A percentile compares a stretch with the other conserved stretches of the same genome.
Conservation (phyloP, 441 rosid genomes). For the Daphne laureola region DNA sequence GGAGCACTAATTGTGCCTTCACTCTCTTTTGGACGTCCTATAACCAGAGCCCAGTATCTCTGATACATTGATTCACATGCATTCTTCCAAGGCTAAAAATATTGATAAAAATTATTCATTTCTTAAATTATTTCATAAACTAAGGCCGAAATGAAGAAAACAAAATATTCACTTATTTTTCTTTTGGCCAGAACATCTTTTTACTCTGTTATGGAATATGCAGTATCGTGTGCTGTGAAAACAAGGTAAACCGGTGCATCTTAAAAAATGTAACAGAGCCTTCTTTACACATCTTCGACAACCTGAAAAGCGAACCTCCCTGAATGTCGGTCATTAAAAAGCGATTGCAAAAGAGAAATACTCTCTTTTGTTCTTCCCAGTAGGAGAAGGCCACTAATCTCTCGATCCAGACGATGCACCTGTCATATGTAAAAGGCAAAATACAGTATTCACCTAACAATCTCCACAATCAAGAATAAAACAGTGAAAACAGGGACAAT, state of each 20-base stretch:
- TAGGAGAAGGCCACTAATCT: constrained; percentile 77
- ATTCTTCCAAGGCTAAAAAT: constrained; percentile 61
- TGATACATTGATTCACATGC: constrained; percentile 66
- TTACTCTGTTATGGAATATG: too few relatives aligned
- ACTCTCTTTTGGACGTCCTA: constrained; percentile 75
- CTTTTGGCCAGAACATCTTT: too few relatives aligned
- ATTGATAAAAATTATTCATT: constrained; percentile 10
- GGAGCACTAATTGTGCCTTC: constrained; percentile 74
- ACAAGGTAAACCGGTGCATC: not conserved
- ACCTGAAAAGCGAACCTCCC: constrained; percentile 54
- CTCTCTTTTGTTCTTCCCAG: constrained; percentile 82
- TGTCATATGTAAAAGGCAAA: constrained; percentile 13
- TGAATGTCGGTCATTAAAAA: constrained; percentile 52
- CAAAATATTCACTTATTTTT: too few relatives aligned
- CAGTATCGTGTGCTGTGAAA: not conserved
- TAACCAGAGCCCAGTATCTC: constrained; percentile 82
- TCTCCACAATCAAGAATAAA: too few relatives aligned
- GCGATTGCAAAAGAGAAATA: constrained; percentile 48
- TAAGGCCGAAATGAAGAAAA: not conserved
- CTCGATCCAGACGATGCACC: constrained; percentile 92
- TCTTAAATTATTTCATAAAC: not conserved
- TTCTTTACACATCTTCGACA: constrained; percentile 9
- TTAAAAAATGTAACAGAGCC: not conserved
- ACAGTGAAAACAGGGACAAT: too few relatives aligned
- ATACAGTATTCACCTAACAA: too few relatives aligned